These are phyloP conservation scores for Pichia insulana DNA, from an alignment of 805 yeast species.

Conservation along the genomic window DNA sequence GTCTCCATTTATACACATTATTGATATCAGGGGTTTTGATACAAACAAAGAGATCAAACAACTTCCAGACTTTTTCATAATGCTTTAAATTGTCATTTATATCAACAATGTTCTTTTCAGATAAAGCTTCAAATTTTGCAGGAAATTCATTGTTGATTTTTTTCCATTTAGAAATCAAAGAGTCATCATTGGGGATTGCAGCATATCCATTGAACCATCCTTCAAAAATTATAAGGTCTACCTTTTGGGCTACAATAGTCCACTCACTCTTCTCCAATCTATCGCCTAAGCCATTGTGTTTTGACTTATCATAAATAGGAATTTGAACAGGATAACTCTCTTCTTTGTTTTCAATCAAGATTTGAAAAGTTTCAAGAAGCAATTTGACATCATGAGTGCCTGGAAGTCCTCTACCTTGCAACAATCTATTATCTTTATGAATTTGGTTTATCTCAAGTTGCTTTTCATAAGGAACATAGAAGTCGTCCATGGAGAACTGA, in stretches of 20 bases:
- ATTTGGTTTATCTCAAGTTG: slow-evolving; percentile 39
- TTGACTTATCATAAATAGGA: slow-evolving; percentile 77
- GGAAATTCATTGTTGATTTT: slow-evolving; percentile 12
- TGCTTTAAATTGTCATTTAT: slow-evolving; percentile 45
- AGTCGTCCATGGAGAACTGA: slow-evolving; percentile 75
- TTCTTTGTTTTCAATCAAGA: slow-evolving; percentile 21
- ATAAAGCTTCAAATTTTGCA: slow-evolving; percentile 16
- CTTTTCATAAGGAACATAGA: slow-evolving; percentile 59
- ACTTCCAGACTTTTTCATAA: slow-evolving; percentile 49
- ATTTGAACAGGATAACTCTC: slow-evolving; percentile 24
- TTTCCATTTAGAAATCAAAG: slow-evolving; percentile 24
- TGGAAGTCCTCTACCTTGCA: slow-evolving; percentile 79
- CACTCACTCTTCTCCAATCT: slow-evolving; percentile 37
- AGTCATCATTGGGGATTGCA: slow-evolving; percentile 29
- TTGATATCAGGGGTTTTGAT: slow-evolving; percentile 50
- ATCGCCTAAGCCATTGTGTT: slow-evolving; percentile 70
- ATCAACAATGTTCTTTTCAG: slow-evolving; percentile 19
- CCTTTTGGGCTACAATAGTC: slow-evolving; percentile 28
- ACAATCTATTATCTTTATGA: slow-evolving; percentile 34
- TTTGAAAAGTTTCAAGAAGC: slow-evolving; percentile 29
- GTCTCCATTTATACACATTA: slow-evolving; percentile 72
- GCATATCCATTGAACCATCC: slow-evolving; percentile 91
- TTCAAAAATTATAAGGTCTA: slow-evolving; percentile 70
- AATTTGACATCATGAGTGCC: slow-evolving; percentile 80
- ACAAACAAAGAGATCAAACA: slow-evolving; percentile 52